Base-by-base conservation (phyloP, 1,284 basidiomycete genomes). In the Marasmius tenuissimus region DNA sequence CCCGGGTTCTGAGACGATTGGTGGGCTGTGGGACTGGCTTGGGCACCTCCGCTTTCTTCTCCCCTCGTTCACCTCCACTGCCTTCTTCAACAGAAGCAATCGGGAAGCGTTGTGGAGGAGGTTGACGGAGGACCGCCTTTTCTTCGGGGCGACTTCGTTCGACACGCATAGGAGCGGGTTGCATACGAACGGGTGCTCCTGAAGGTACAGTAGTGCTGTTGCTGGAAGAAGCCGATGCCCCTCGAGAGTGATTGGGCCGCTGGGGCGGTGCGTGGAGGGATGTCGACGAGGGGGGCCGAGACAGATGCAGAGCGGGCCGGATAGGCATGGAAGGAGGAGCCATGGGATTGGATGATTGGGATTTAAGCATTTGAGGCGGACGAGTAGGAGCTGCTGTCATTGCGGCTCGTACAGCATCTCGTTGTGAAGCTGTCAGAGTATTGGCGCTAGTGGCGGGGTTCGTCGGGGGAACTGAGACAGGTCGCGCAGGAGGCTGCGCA, bases 31-130 rank as follows among this genome's bases (percentile, higher is more conserved):
- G 52, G n/a, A 38, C 52, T 16, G 52, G 52, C 39, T 59, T 63
- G 8, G 59, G 59, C 6, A 50, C 54, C 35, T 45, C 55, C n/a
- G 54, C 61, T 42, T 61, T 58, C 40, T 49, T 58, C 10, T 39
- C 48, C 8, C 37, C 38, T 14, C 38, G 39, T n/a, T 54, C 52
- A 48, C 40, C 49, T 22, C 58, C 56, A 12, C 57, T 39, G 10
- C 45, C 12, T 22, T 38, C 22, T 35, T 63, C 50, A 7, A 47
- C 35, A 49, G 39, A 2, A 37, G 50, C 14, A 27, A 58, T 42
- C 35, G 57, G 50, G 20, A 56, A 38, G 1, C 62, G 62, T 35
- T 58, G 62, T 35, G 62, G 62, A 16, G 50, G 59, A 35, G 51
- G 49, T n/a, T 27, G 34, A 16, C 18, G 42, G 6, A 34, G 11